phyloP scores from a whole-genome alignment of 2,329 filamentous ascomycete species.

The Botryotinia globosa region DNA sequence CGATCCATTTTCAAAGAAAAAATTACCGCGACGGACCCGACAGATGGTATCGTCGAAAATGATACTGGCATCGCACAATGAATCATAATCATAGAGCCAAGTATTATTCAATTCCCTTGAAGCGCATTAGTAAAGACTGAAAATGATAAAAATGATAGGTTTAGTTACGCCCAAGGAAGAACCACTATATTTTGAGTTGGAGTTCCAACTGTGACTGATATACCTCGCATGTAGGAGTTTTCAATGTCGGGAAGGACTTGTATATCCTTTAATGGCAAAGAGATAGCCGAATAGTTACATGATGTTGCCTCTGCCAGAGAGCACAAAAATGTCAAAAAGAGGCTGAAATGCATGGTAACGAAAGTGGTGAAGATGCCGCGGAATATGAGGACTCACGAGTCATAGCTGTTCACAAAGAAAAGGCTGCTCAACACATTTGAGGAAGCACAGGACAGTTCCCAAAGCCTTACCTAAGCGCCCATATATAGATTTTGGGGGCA shows the following conservation, averaged over 20 bases:
- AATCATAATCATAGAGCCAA: slow-evolving; percentile 5
- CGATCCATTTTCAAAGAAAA: neutral
- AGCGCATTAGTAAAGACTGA: neutral
- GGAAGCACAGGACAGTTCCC: neutral
- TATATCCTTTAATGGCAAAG: slow-evolving; percentile 1
- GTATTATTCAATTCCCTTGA: slow-evolving; percentile 1
- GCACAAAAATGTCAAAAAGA: neutral
- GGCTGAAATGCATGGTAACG: neutral
- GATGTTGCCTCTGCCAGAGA: neutral
- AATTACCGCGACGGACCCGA: neutral
- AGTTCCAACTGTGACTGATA: neutral
- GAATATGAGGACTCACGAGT: neutral
- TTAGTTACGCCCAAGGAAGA: slow-evolving; percentile 9
- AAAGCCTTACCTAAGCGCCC: neutral
- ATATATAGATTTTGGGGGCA: neutral
- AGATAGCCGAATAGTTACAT: slow-evolving; percentile 9
- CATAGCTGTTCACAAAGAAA: neutral
- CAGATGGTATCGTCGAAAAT: neutral
- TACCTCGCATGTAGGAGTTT: neutral
- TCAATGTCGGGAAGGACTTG: neutral
- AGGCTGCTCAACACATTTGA: neutral
- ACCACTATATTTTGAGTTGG: slow-evolving; percentile 12
- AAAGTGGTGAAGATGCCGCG: neutral
- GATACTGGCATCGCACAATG: neutral
- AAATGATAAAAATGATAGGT: neutral